Evolutionary conservation across 768 basidiomycete species (phyloP).

Genomic region (Cystobasidium ongulense): DNA sequence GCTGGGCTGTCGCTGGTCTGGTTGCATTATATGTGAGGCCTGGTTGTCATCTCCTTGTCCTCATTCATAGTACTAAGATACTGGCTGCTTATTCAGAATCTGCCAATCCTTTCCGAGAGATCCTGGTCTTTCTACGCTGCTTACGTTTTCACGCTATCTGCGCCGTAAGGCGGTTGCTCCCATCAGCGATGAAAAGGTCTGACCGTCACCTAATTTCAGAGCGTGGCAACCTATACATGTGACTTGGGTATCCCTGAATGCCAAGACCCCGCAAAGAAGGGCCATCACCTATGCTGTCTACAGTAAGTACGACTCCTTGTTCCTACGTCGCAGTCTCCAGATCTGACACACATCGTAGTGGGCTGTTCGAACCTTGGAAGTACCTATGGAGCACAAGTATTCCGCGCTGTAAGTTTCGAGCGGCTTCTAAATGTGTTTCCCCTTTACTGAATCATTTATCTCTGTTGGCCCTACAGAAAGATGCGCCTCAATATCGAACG

Average conservation of each 20-base stretch:
- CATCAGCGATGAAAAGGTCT: neutral
- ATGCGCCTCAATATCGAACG: constrained; percentile 19
- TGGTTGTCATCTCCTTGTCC: too few relatives aligned
- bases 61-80: neutral
- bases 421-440: neutral
- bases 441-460: neutral
- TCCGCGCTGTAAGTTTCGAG: neutral
- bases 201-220: neutral
- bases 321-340: too few relatives aligned
- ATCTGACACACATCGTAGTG: too few relatives aligned
- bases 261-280: neutral
- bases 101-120: neutral
- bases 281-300: constrained; percentile 26
- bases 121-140: constrained; percentile 20
- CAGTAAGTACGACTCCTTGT: neutral
- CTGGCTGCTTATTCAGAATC: neutral
- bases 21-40: constrained; percentile 26
- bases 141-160: neutral
- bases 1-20: constrained; percentile 19
- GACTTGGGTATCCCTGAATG: constrained; percentile 8
- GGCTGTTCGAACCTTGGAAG: constrained; percentile 20
- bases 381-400: neutral
- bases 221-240: constrained; percentile 13
- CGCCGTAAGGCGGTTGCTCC: neutral
- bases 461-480: neutral